Percentiles rank a stretch among this genome's conserved stretches.
These are phyloP conservation scores for Fusarium gaditjirri DNA, from an alignment of 2,329 filamentous ascomycete species.

Conservation along the genomic window DNA sequence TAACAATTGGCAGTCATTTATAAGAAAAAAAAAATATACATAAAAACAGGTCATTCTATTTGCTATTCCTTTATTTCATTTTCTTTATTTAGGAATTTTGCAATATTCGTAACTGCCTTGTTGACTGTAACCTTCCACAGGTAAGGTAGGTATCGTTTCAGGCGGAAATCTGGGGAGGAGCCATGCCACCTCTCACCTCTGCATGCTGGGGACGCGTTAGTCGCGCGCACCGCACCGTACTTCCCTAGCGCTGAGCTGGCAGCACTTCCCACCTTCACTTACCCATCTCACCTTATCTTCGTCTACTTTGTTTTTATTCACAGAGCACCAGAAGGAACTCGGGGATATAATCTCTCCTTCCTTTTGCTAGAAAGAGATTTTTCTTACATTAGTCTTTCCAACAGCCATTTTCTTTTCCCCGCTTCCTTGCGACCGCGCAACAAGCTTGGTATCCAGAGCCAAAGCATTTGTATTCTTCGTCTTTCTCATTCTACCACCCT, in stretches of 20 bases:
- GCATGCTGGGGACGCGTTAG: slow-evolving; percentile 38
- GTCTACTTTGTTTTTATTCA: slow-evolving; percentile 27
- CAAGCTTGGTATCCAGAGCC: not conserved
- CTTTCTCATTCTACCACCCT: slow-evolving; percentile 21
- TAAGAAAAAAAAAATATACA: not conserved
- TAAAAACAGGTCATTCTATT: not conserved
- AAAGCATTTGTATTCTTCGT: slow-evolving; percentile 5
- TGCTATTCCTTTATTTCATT: not conserved
- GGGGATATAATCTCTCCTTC: not conserved
- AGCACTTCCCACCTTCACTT: slow-evolving; percentile 24
- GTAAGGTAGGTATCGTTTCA: not conserved
- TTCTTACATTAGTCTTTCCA: not conserved
- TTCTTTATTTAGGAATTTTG: not conserved
- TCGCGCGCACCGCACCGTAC: slow-evolving; percentile 33
- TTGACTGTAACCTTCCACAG: not conserved
- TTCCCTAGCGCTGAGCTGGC: slow-evolving; percentile 13
- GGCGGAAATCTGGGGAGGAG: not conserved
- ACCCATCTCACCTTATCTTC: slow-evolving; percentile 35
- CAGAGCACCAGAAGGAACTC: not conserved
- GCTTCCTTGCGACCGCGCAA: slow-evolving; percentile 1
- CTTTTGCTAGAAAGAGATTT: not conserved
- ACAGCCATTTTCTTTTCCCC: not conserved
- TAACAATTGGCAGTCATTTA: not conserved
- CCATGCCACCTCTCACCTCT: slow-evolving; percentile 14
- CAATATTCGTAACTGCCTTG: not conserved